phyloP scores from a whole-genome alignment of 352 stramenopile species.

The Phytophthora pisi region DNA sequence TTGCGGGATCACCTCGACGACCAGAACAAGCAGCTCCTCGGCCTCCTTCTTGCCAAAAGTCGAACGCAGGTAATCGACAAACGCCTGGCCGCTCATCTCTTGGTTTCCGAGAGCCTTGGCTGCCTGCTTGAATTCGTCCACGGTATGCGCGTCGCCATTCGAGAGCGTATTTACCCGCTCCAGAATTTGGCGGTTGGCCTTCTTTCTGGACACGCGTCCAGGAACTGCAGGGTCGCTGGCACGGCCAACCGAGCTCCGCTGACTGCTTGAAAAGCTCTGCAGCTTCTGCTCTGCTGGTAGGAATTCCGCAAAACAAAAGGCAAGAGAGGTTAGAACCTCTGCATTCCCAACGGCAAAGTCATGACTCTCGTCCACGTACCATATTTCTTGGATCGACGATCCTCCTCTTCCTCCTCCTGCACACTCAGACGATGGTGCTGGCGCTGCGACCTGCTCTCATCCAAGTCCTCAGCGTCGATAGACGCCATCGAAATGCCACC shows the following conservation, averaged over 20 bases:
- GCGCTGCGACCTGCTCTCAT: slow-evolving; percentile 25
- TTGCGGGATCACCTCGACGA: slow-evolving; percentile 68
- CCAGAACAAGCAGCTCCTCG: slow-evolving; percentile 63
- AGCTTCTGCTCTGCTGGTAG: slow-evolving; percentile 43
- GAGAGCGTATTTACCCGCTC: slow-evolving; percentile 65
- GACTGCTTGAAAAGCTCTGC: slow-evolving; percentile 35
- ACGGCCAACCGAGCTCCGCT: slow-evolving; percentile 22
- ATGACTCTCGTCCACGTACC: slow-evolving; percentile 28
- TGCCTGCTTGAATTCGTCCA: slow-evolving; percentile 69
- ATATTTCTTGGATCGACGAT: slow-evolving; percentile 40
- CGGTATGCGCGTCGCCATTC: slow-evolving; percentile 46
- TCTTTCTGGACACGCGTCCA: slow-evolving; percentile 51
- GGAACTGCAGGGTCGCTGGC: slow-evolving; percentile 27
- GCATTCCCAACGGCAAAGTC: neutral
- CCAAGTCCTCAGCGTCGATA: slow-evolving; percentile 26
- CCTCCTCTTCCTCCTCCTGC: slow-evolving; percentile 33
- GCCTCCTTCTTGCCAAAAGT: slow-evolving; percentile 66
- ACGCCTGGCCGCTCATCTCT: slow-evolving; percentile 69
- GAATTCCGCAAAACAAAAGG: slow-evolving; percentile 18
- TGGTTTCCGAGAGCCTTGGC: slow-evolving; percentile 74
- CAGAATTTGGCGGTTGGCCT: slow-evolving; percentile 72
- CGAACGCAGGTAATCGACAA: slow-evolving; percentile 60
- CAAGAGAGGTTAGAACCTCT: neutral
- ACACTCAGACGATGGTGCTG: slow-evolving; percentile 16
- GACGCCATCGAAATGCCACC: slow-evolving; percentile 32